Base-by-base conservation (phyloP, 1,139 yeast genomes). In the Taphrina pruni region DNA sequence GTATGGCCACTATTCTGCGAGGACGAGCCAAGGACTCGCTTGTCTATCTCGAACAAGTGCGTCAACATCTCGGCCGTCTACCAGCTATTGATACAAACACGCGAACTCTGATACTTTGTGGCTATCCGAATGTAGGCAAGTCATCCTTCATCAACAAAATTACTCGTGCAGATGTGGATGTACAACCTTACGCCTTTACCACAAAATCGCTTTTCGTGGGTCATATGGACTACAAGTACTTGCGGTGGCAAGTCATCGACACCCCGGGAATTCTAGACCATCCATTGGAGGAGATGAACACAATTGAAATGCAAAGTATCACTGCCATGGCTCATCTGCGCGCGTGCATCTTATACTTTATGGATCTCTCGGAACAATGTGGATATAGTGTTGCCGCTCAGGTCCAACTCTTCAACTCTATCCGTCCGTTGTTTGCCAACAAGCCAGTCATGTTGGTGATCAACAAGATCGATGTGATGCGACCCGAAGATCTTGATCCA, bases 221-320 rank as follows among this genome's bases (percentile, higher is more conserved):
- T 73, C 98, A 93, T 81, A 94, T 94, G 79, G 99, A 94, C 81
- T 94, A 94, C 83, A 94, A 94, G 82, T 95, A 94, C 80, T 84
- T 94, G 78, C 85, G 99, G 77, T 94, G 94, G 84, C 99, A 94
- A 82, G 99, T 98, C 70, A 94, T 94, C 77, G 99, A 94, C 80
- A 94, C 99, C 45, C 99, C 99, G 39, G 99, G 99, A 83, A 93
- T 94, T 77, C 84, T 94, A 78, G 99, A 94, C 81, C 88, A 98
- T 80, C 99, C 99, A 72, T 92, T 98, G 61, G 99, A 94, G 80
- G 98, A 94, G 79, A 95, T 94, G 99, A 95, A 93, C 83, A 94
- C 95, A 81, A 95, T 94, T 79, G 99, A 94, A 83, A 94, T 94
- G 99, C 99, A 94, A 83, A 89, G 97, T 70, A 93, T 94, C 77